phyloP scores from a whole-genome alignment of 495 filamentous ascomycete genomes.

The Trichoderma orchidacearum region DNA sequence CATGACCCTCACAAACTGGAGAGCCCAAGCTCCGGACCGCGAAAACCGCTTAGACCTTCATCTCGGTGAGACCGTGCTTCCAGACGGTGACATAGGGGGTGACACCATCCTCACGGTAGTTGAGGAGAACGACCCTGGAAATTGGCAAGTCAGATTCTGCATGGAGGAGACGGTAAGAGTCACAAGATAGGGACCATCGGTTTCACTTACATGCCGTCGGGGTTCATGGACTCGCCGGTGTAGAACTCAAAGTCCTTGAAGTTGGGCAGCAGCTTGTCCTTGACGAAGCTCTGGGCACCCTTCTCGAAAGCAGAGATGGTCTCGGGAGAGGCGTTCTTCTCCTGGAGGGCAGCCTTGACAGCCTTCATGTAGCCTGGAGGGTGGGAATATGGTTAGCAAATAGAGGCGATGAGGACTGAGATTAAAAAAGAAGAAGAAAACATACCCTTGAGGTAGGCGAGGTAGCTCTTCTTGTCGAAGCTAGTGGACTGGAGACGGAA shows the following conservation, averaged over 20 bases:
- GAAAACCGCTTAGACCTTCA: constrained; percentile 66
- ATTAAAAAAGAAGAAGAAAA: not conserved
- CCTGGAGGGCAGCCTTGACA: constrained; percentile 55
- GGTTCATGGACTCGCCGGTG: constrained; percentile 80
- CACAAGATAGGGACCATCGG: constrained; percentile 10
- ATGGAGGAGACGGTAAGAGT: too few species aligned
- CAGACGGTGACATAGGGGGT: constrained; percentile 85
- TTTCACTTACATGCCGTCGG: constrained; percentile 63
- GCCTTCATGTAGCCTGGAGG: constrained; percentile 75
- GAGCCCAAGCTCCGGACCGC: too few species aligned
- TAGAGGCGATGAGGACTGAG: not conserved
- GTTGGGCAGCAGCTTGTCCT: constrained; percentile 65
- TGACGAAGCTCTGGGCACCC: constrained; percentile 51
- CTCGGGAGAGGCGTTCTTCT: constrained; percentile 42
- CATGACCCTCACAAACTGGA: too few species aligned
- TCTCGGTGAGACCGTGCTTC: constrained; percentile 85
- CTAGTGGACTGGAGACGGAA: constrained; percentile 71
- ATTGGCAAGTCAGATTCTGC: constrained; percentile 9
- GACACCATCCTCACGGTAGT: constrained; percentile 91
- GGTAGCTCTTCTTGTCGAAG: constrained; percentile 78
- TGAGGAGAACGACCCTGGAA: constrained; percentile 75
- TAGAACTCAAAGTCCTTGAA: constrained; percentile 96
- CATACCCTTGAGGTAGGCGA: constrained; percentile 68
- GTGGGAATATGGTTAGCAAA: not conserved
- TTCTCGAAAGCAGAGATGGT: constrained; percentile 66